A percentile compares a stretch with the other conserved stretches of the same genome.
Evolutionary conservation across 2,329 filamentous ascomycete genomes (phyloP).

Genomic region (Aspergillus japonicus): DNA sequence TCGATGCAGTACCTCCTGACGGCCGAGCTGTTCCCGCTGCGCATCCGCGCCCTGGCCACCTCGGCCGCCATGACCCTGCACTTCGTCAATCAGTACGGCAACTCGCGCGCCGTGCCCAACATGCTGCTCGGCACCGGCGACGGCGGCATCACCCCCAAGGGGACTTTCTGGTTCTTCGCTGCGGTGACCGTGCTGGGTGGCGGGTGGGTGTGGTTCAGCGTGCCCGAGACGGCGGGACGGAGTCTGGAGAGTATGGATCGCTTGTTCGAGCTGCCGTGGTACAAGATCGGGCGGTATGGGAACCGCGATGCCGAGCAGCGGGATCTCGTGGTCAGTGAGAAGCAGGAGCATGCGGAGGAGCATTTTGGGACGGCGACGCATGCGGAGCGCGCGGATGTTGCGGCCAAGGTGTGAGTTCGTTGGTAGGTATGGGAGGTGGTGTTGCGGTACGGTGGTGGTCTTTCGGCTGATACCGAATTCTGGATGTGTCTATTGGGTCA

Average conservation of each 20-base stretch:
- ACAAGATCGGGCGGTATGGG: constrained; percentile 61
- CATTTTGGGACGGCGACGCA: constrained; percentile 17
- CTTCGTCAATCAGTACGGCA: constrained; percentile 77
- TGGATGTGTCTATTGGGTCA: too few relatives aligned
- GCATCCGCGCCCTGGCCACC: constrained; percentile 68
- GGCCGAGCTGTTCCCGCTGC: constrained; percentile 73
- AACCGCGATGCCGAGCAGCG: constrained; percentile 31
- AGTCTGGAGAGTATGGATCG: constrained; percentile 62
- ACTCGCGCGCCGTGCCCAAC: constrained; percentile 69
- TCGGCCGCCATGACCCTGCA: constrained; percentile 75
- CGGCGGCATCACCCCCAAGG: constrained; percentile 53
- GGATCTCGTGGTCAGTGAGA: constrained; percentile 26
- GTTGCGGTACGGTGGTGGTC: too few relatives aligned
- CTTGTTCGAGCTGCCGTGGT: constrained; percentile 72
- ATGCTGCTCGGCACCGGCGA: constrained; percentile 59
- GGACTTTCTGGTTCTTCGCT: constrained; percentile 76
- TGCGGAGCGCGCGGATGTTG: constrained; percentile 13
- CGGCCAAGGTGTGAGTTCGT: not conserved
- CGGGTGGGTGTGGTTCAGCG: constrained; percentile 54
- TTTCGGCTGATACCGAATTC: too few relatives aligned
- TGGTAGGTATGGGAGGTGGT: too few relatives aligned
- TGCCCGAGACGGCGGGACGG: constrained; percentile 69
- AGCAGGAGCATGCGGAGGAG: constrained; percentile 22
- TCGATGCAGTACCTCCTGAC: constrained; percentile 76
- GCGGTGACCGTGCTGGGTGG: constrained; percentile 67